Base-by-base conservation (phyloP, 768 basidiomycete genomes). In the Hygrocybe coccinea region DNA sequence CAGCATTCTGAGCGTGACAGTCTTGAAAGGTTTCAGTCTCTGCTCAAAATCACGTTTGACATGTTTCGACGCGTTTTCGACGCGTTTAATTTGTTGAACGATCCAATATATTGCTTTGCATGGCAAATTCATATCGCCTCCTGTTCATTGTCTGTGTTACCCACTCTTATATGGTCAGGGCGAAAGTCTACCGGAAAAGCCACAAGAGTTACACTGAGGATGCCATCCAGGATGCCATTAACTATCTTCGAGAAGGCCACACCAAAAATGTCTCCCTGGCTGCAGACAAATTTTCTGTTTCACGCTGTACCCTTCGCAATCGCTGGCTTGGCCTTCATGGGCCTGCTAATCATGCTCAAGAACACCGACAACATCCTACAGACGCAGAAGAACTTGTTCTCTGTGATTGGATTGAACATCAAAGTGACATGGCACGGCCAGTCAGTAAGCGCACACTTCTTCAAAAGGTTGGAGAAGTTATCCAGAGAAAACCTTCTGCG, bases 341-440 rank as follows among this genome's bases (percentile, higher is more conserved):
- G 14, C 14, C 46, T 3, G 17, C 15, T 19, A 3, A 29, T 19
- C 41, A 39, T 5, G 50, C 56, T 25, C 60, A 61, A 34, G 15
- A 33, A 1, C 11, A 3, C 4, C 48, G 50, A 22, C 56, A 56
- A 35, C 54, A 46, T n/a, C 61, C 62, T 33, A 54, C 45, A 6
- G 36, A 17, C 1, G n/a, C 8, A 2, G 21, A 60, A 53, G 56
- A 62, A 36, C 9, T 22, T 11, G 48, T 45, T 19, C 19, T 64
- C 2, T 17, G 39, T 54, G 29, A 29, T 8, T 29, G 29, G 29
- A 29, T 29, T 29, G 29, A 29, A 8, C 8, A 29, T 29, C 8
- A 55, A 9, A 56, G 46, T 24, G 34, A 29, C 22, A 45, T 38
- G 17, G 48, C 53, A 12, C 43, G 52, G 12, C 60, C 60, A 47